phyloP scores from a whole-genome alignment of 371 early-diverging fungal species.

The Chytridiales sp. region DNA sequence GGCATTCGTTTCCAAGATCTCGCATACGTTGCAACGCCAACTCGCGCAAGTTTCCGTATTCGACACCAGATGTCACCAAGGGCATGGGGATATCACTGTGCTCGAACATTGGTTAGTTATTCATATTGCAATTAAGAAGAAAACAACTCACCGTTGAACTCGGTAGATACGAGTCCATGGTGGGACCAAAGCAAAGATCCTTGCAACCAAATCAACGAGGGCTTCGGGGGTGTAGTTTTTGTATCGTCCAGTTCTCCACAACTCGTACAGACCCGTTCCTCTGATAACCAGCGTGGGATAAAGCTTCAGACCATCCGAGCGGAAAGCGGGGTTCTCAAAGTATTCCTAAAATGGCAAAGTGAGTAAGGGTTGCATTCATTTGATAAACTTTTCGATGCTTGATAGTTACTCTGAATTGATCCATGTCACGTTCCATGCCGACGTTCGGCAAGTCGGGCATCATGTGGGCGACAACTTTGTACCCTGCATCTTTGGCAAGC shows the following conservation, averaged over 20 bases:
- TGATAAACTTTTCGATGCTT: neutral
- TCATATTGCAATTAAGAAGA: constrained; percentile 1
- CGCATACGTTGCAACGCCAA: constrained; percentile 96
- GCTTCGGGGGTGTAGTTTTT: constrained; percentile 98
- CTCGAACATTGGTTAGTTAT: neutral
- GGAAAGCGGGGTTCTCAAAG: constrained; percentile 99
- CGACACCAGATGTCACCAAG: constrained; percentile 98
- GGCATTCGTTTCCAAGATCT: constrained; percentile 96
- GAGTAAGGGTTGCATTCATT: too few relatives aligned
- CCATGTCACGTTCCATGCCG: constrained; percentile 98
- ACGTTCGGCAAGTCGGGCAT: constrained; percentile 99
- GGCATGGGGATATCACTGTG: constrained; percentile 99
- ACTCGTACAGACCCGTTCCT: constrained; percentile 99
- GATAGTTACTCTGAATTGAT: constrained; percentile 83
- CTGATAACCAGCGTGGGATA: constrained; percentile 99
- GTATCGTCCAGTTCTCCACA: constrained; percentile 99
- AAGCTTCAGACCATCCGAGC: constrained; percentile 99
- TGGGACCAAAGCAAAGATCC: constrained; percentile 96
- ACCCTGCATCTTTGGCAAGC: constrained; percentile 98
- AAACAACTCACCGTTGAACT: constrained; percentile 77
- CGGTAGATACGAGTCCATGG: constrained; percentile 99
- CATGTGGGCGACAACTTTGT: constrained; percentile 99
- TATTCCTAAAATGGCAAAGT: constrained; percentile 72
- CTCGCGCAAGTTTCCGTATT: constrained; percentile 99
- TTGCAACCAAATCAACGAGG: constrained; percentile 96